Percentiles rank a stretch among this genome's conserved stretches.
These are phyloP conservation scores for Lyophyllum decastes DNA, from an alignment of 768 basidiomycete genomes.

Conservation along the genomic window DNA sequence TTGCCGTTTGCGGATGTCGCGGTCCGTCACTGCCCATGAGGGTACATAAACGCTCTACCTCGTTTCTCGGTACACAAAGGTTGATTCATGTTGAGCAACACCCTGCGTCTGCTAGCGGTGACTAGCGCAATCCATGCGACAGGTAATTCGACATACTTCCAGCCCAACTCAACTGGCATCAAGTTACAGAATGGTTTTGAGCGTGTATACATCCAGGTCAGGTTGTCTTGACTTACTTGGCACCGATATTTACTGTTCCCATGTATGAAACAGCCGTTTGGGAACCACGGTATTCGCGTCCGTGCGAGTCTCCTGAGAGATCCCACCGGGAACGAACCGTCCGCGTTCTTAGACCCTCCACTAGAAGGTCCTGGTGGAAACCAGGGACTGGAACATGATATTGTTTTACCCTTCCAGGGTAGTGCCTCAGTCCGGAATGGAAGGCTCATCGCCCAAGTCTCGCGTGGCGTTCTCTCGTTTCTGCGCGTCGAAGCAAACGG, in stretches of 20 bases:
- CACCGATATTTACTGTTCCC: background rate
- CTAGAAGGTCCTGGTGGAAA: slow-evolving; percentile 34
- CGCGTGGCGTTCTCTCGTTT: slow-evolving; percentile 28
- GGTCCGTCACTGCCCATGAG: background rate
- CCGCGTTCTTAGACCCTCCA: slow-evolving; percentile 36
- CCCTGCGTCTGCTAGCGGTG: background rate
- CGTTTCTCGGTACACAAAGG: background rate
- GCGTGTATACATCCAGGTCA: slow-evolving; percentile 33
- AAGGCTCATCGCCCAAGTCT: slow-evolving; percentile 27
- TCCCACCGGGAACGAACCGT: slow-evolving; percentile 33
- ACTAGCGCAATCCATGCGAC: background rate
- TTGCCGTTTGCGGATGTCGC: background rate
- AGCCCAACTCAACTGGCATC: slow-evolving; percentile 32
- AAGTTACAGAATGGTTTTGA: slow-evolving; percentile 37
- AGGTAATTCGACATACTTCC: slow-evolving; percentile 20
- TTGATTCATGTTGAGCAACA: background rate
- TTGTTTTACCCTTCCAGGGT: slow-evolving; percentile 27
- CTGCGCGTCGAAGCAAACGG: slow-evolving; percentile 30
- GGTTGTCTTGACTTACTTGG: background rate
- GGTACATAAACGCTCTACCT: background rate
- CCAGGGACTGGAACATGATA: slow-evolving; percentile 29
- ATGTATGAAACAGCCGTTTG: slow-evolving; percentile 31
- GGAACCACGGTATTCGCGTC: slow-evolving; percentile 37
- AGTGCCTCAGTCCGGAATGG: slow-evolving; percentile 33
- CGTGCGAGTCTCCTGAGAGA: slow-evolving; percentile 34